A percentile compares a stretch with the other conserved stretches of the same genome.
Evolutionary conservation across 192 early-diverging fungal genomes (phyloP).

Genomic region (Funneliformis geosporum): DNA sequence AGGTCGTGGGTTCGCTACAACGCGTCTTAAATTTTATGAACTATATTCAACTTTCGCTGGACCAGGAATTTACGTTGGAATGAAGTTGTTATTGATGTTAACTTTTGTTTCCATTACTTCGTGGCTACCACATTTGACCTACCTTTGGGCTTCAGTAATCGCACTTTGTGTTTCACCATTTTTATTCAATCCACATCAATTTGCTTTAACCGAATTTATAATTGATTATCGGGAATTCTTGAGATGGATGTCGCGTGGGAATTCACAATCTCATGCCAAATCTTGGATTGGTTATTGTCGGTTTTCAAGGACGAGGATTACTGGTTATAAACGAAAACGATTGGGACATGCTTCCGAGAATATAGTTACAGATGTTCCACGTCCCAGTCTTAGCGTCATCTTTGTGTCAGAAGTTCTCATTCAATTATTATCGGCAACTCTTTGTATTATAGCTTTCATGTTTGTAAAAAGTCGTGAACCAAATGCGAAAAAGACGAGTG

Average conservation of each 20-base stretch:
- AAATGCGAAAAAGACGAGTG: constrained; percentile 40
- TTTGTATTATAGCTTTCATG: constrained; percentile 64
- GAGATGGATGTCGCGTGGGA: constrained; percentile 81
- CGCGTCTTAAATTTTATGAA: constrained; percentile 71
- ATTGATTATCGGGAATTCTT: constrained; percentile 81
- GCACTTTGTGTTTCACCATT: constrained; percentile 81
- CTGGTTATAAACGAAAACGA: constrained; percentile 77
- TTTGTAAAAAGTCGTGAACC: constrained; percentile 67
- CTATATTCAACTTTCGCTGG: constrained; percentile 77
- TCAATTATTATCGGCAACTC: constrained; percentile 60
- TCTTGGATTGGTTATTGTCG: constrained; percentile 82
- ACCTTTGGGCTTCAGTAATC: constrained; percentile 81
- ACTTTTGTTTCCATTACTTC: constrained; percentile 72
- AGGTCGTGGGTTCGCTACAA: constrained; percentile 83
- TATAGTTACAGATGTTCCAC: constrained; percentile 58
- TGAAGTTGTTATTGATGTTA: constrained; percentile 68
- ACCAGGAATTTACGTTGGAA: constrained; percentile 75
- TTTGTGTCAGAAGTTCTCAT: constrained; percentile 72
- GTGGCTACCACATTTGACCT: constrained; percentile 71
- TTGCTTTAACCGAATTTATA: constrained; percentile 76
- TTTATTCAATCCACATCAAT: constrained; percentile 89
- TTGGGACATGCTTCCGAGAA: constrained; percentile 66
- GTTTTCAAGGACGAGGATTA: constrained; percentile 68
- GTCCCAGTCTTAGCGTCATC: constrained; percentile 65
- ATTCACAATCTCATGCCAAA: constrained; percentile 69